Conservation (phyloP, 768 basidiomycete genomes). For the Kwoniella dendrophila region DNA sequence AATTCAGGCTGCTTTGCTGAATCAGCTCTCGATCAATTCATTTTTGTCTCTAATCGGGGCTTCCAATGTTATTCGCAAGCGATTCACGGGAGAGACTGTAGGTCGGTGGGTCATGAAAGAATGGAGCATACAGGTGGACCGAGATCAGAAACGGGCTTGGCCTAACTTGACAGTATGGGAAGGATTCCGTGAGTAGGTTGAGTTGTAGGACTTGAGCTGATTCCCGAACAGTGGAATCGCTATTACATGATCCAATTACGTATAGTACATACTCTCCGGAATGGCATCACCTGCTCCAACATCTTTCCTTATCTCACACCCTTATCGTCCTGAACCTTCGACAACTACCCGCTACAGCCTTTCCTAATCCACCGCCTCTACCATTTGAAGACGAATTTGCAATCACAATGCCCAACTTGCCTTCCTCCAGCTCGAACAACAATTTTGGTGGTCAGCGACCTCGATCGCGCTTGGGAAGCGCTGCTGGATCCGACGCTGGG, state of each 20-base stretch:
- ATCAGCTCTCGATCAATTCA: slow-evolving; percentile 45
- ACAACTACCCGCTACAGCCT: slow-evolving; percentile 39
- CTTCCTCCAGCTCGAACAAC: slow-evolving; percentile 23
- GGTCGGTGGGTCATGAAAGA: slow-evolving; percentile 50
- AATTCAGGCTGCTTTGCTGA: slow-evolving; percentile 40
- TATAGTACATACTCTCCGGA: slow-evolving; percentile 51
- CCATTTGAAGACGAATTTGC: slow-evolving; percentile 48
- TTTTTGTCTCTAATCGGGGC: slow-evolving; percentile 47
- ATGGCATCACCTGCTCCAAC: slow-evolving; percentile 48
- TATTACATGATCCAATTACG: slow-evolving; percentile 48
- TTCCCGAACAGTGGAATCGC: slow-evolving; percentile 50
- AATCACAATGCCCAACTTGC: slow-evolving; percentile 7
- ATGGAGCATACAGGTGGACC: slow-evolving; percentile 45
- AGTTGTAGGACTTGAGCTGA: slow-evolving; percentile 8
- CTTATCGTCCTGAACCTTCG: slow-evolving; percentile 53
- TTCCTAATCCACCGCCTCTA: slow-evolving; percentile 40
- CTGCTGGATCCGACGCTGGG: slow-evolving; percentile 35
- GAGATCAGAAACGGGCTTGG: slow-evolving; percentile 43
- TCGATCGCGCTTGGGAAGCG: slow-evolving; percentile 32
- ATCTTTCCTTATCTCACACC: slow-evolving; percentile 52
- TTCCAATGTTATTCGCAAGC: slow-evolving; percentile 34
- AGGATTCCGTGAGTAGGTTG: slow-evolving; percentile 48
- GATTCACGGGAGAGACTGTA: slow-evolving; percentile 51
- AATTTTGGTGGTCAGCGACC: slow-evolving; percentile 17
- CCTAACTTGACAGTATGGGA: slow-evolving; percentile 55